phyloP scores from a whole-genome alignment of 306 rosid species.

The Gillenia trifoliata region DNA sequence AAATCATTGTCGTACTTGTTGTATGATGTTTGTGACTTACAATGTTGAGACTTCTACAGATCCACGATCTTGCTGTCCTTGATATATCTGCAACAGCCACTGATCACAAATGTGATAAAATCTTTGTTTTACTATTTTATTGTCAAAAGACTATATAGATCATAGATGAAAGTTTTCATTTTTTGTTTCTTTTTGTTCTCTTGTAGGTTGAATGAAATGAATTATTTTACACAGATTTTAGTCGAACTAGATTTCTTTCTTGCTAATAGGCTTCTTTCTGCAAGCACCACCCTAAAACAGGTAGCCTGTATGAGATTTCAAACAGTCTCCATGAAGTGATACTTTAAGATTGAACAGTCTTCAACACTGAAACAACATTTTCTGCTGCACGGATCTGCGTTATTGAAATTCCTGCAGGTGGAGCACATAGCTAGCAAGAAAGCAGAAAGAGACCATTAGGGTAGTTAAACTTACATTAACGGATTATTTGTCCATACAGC shows the following conservation, averaged over 20 bases:
- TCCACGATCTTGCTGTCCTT: slow-evolving; percentile 74
- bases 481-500: neutral
- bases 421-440: slow-evolving; percentile 60
- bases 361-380: slow-evolving; percentile 10
- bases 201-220: slow-evolving; percentile 89
- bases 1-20: neutral
- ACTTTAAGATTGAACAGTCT: too few relatives aligned
- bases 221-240: slow-evolving; percentile 84
- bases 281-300: slow-evolving; percentile 72
- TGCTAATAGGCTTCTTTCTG: slow-evolving; percentile 78
- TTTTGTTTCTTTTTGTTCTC: slow-evolving; percentile 10
- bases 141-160: neutral
- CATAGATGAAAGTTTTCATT: neutral
- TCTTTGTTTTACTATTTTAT: neutral
- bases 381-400: slow-evolving; percentile 19
- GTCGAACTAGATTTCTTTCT: slow-evolving; percentile 72
- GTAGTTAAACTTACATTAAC: slow-evolving; percentile 13
- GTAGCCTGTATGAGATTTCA: slow-evolving; percentile 26
- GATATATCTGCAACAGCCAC: slow-evolving; percentile 83
- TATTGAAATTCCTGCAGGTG: neutral
- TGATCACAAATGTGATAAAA: slow-evolving; percentile 41
- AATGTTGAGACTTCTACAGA: slow-evolving; percentile 37
- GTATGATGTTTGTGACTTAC: neutral
- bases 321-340: slow-evolving; percentile 5
- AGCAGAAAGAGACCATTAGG: slow-evolving; percentile 66